These are phyloP conservation scores for Pseudodiploospora longispora DNA, from an alignment of 2,329 filamentous ascomycete species.

Conservation along the genomic window DNA sequence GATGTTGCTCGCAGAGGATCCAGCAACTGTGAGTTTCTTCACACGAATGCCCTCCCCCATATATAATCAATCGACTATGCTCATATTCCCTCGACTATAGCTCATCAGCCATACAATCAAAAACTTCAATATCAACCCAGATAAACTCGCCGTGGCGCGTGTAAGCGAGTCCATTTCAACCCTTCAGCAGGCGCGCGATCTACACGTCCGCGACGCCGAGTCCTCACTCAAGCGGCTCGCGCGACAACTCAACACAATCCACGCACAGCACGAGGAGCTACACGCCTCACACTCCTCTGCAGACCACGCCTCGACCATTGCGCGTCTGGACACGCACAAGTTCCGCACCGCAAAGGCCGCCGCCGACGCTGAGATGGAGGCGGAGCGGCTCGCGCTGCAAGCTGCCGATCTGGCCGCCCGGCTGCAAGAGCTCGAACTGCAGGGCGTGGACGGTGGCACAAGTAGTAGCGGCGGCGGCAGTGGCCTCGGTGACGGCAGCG, in stretches of 20 bases:
- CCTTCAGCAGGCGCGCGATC: slow-evolving; percentile 74
- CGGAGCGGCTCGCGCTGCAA: slow-evolving; percentile 79
- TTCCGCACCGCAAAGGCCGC: slow-evolving; percentile 91
- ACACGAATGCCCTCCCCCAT: not conserved
- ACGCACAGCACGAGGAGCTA: slow-evolving; percentile 69
- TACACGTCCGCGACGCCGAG: slow-evolving; percentile 66
- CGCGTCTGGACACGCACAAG: slow-evolving; percentile 84
- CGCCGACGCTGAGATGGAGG: slow-evolving; percentile 83
- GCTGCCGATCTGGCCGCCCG: slow-evolving; percentile 65
- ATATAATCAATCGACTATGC: too few species aligned
- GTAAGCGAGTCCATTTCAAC: slow-evolving; percentile 76
- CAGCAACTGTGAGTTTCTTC: slow-evolving; percentile 58
- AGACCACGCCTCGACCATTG: slow-evolving; percentile 75
- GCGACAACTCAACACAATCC: slow-evolving; percentile 66
- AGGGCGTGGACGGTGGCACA: slow-evolving; percentile 67
- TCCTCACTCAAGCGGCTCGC: slow-evolving; percentile 61
- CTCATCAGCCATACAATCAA: slow-evolving; percentile 85
- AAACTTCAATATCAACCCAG: slow-evolving; percentile 91
- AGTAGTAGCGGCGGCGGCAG: slow-evolving; percentile 5
- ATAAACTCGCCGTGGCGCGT: slow-evolving; percentile 75
- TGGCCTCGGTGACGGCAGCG: slow-evolving; percentile 15
- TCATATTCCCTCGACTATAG: slow-evolving; percentile 32
- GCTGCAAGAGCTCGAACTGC: slow-evolving; percentile 74
- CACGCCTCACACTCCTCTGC: slow-evolving; percentile 66
- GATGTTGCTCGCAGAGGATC: slow-evolving; percentile 94